Conservation (phyloP, 1,284 basidiomycete species). For the Moniliophthora roreri region DNA sequence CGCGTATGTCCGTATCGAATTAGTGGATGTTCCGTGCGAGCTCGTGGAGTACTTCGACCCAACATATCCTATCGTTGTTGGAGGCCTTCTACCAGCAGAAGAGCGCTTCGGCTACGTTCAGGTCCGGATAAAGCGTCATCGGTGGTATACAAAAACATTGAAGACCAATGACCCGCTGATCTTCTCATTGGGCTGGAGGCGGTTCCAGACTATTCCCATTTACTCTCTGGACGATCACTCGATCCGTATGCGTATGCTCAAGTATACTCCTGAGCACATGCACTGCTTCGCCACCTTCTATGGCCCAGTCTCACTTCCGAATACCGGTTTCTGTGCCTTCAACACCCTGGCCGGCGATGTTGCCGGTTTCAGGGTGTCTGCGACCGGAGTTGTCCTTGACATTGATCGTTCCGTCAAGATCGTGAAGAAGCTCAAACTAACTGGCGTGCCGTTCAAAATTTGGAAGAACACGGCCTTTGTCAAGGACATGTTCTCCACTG, state of each 20-base stretch:
- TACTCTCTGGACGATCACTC: conserved; percentile 97
- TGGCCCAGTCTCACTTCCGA: conserved; percentile 88
- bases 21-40: conserved; percentile 85
- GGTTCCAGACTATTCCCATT: conserved; percentile 94
- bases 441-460: conserved; percentile 93
- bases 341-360: conserved; percentile 74
- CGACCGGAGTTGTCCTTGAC: conserved; percentile 94
- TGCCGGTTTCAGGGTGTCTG: conserved; percentile 86
- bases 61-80: conserved; percentile 87
- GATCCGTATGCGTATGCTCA: conserved; percentile 98
- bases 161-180: conserved; percentile 99
- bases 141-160: conserved; percentile 91
- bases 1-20: conserved; percentile 92
- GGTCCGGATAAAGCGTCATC: conserved; percentile 94
- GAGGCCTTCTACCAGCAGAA: conserved; percentile 90
- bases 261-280: conserved; percentile 99
- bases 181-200: conserved; percentile 93
- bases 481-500: conserved; percentile 94
- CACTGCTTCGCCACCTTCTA: conserved; percentile 98
- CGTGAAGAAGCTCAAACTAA: conserved; percentile 98
- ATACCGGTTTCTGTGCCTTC: conserved; percentile 97
- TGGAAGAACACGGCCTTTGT: conserved; percentile 99
- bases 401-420: conserved; percentile 92
- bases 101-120: conserved; percentile 93
- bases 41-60: conserved; percentile 95